These are phyloP conservation scores for Aspergillus alliaceus DNA, from an alignment of 2,329 filamentous ascomycete species.

Conservation along the genomic window DNA sequence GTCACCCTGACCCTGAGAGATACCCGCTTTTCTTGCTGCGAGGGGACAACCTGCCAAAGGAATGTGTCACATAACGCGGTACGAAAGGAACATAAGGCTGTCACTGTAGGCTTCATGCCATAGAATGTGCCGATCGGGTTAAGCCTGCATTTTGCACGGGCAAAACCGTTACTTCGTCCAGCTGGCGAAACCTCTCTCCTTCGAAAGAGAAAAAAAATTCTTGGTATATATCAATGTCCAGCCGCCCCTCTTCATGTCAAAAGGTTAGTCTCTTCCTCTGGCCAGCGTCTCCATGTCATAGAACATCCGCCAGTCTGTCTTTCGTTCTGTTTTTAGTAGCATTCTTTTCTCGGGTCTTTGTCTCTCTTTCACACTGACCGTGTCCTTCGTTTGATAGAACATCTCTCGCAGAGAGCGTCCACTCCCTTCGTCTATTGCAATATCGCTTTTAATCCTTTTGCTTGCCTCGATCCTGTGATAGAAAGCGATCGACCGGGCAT, in stretches of 20 bases:
- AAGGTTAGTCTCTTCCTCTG: slow-evolving; percentile 4
- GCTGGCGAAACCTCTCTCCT: background rate
- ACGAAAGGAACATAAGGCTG: slow-evolving; percentile 12
- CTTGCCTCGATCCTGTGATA: slow-evolving; percentile 13
- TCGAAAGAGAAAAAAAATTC: background rate
- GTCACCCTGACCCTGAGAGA: background rate
- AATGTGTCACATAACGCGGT: slow-evolving; percentile 20
- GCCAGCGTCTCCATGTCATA: slow-evolving; percentile 29
- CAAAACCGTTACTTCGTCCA: slow-evolving; percentile 19
- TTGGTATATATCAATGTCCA: slow-evolving; percentile 14
- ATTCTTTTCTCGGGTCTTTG: slow-evolving; percentile 17
- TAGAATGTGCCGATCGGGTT: slow-evolving; percentile 16
- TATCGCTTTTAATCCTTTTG: background rate
- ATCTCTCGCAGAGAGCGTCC: slow-evolving; percentile 6
- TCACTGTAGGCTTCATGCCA: slow-evolving; percentile 14
- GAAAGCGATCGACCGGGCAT: slow-evolving; percentile 11
- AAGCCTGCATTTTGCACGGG: slow-evolving; percentile 20
- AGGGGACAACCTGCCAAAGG: slow-evolving; percentile 12
- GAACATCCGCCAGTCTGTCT: slow-evolving; percentile 21
- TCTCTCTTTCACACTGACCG: slow-evolving; percentile 20
- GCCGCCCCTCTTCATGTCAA: background rate
- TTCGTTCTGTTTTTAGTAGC: slow-evolving; percentile 16
- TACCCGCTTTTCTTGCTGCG: slow-evolving; percentile 3
- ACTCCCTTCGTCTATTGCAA: slow-evolving; percentile 2
- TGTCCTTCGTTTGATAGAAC: slow-evolving; percentile 13